Evolutionary conservation across 768 basidiomycete genomes (phyloP), one percentile per base, ranked within the genome.

Genomic region (Tulasnella sp.): DNA sequence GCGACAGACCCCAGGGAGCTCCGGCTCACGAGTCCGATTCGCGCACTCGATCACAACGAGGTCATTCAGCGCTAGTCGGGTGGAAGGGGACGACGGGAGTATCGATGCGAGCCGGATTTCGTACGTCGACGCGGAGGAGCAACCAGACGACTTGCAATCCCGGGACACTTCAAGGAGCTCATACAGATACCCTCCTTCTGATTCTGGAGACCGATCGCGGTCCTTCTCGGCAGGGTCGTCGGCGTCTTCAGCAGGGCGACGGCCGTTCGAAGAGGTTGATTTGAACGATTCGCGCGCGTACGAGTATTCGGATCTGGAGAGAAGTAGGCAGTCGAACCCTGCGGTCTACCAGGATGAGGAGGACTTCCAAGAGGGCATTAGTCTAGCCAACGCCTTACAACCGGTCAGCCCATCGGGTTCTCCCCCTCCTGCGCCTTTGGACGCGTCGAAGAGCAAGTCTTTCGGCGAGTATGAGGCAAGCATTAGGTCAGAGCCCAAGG

Each of bases 21-120:
- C 66, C 19, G 66, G 66, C 66, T 67, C 66, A 16, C 69, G 69
- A 12, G 69, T 70, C 12, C 39, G 69, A n/a, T 70, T 70, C 69
- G 69, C 69, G 35, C 39, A 42, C 34, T 39, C 69, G 5, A 37
- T 70, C 52, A 47, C 29, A 42, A 70, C 69, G 2, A 17, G 69
- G 36, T 70, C 69, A 11, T 47, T 35, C 69, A 47, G 39, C 40
- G 44, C 39, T 16, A 52, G 47, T 22, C 47, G 47, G 6, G 47
- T 52, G 8, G 69, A 70, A 32, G 44, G 52, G 32, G 9, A 59
- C 22, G n/a, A n/a, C 3, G 69, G 44, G 44, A 70, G 69, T 29
- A 19, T 62, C 36, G 69, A 70, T 14, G 42, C 59, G 26, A 70
- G 47, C 44, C 11, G 59, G 69, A 52, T 70, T 37, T 70, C 69